Evolutionary conservation across 2,329 filamentous ascomycete genomes (phyloP), one percentile per base, ranked within the genome.

Genomic region (Setomelanomma holmii): DNA sequence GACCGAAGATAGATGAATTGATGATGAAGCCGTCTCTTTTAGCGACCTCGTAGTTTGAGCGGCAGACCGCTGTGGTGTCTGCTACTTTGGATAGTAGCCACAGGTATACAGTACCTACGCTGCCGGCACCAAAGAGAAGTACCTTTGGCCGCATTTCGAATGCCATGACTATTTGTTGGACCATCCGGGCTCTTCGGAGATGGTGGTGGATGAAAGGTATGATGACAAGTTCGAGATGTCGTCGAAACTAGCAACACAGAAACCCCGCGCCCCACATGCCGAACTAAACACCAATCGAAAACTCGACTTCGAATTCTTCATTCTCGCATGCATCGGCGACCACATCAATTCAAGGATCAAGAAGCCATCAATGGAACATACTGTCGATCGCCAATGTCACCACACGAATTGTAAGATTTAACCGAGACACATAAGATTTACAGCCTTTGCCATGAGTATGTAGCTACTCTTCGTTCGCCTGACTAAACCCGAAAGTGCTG

Each of bases 41-140:
- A 1, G 71, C 77, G 12, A 73, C 64, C n/a, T 71, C 58, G 63
- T 79, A 79, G 54, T 79, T 80, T 24, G 76, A 78, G 42, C 78
- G 75, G 53, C 77, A 79, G 38, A 80, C 74, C 2, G 75, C 75
- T 17, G 76, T 79, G n/a, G 77, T 73, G 40, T 68, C 67, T 12
- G 72, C 69, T 41, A 71, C 72, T 61, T 75, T 69, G 12, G 72
- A 68, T 5, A 79, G 66, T 10, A 78, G 64, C 58, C 77, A 77
- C 35, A 75, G 63, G 50, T 79, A 79, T 38, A 78, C 67, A 3
- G 75, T 65, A 19, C 78, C 78, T 11, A 80, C 71, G 30, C 75
- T 71, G 5, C 78, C 78, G 5, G 75, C 68, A 19, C 78, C 77
- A 46, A 78, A 78, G n/a, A 79, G 58, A 10, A 80, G 61, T 1